phyloP scores from a whole-genome alignment of 208 protist species.

The Acanthamoeba triangularis region DNA sequence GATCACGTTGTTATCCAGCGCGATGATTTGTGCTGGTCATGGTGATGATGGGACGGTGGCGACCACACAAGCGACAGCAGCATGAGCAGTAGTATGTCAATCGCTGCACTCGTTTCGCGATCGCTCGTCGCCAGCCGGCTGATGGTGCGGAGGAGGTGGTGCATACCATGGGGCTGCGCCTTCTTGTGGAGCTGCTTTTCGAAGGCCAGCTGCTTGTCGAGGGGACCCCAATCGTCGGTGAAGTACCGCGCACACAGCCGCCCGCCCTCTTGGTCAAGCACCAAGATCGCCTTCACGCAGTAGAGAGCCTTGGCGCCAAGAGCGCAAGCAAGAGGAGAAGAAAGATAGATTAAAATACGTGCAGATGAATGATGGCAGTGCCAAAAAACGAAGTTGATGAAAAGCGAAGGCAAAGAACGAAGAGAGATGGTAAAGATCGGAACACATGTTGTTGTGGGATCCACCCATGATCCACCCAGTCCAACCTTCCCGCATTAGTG shows the following conservation, averaged over 20 bases:
- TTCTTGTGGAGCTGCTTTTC: constrained; percentile 71
- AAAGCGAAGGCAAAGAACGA: background rate
- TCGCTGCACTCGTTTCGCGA: too few species aligned
- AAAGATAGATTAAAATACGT: background rate
- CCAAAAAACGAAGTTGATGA: too few species aligned
- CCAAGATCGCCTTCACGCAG: constrained; percentile 70
- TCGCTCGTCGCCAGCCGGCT: too few species aligned
- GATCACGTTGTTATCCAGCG: constrained; percentile 61
- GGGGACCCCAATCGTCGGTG: background rate
- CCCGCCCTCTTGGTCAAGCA: constrained; percentile 61
- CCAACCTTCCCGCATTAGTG: too few species aligned
- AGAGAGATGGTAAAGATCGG: background rate
- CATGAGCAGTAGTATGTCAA: background rate
- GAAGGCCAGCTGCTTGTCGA: constrained; percentile 72
- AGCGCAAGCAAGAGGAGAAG: background rate
- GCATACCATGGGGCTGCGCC: constrained; percentile 41
- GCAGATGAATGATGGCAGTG: too few species aligned
- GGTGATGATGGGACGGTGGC: too few species aligned
- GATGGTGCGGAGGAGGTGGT: background rate
- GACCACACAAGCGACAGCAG: background rate
- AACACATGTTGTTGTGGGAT: too few species aligned
- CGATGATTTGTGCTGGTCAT: constrained; percentile 56
- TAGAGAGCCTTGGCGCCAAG: background rate
- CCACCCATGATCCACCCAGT: too few species aligned
- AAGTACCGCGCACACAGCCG: constrained; percentile 66